Evolutionary conservation across 1,139 yeast species (phyloP).

Genomic region (Hyphopichia khmerensis): DNA sequence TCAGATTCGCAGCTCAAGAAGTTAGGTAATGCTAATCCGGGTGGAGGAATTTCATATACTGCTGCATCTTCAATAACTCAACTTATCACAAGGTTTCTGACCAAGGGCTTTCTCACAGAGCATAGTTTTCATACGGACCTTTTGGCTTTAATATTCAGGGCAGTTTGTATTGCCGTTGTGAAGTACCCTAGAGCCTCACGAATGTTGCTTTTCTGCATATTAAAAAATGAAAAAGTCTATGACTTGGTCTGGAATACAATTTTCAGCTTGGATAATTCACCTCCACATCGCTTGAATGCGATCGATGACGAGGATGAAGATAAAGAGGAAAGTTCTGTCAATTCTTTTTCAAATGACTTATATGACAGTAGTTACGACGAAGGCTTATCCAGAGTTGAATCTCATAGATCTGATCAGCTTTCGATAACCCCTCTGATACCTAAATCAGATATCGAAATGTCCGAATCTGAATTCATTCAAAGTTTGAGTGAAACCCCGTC

Average conservation of each 20-base stretch:
- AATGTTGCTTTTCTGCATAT: constrained; percentile 51
- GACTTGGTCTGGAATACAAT: constrained; percentile 34
- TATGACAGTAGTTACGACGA: constrained; percentile 1
- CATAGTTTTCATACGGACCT: constrained; percentile 53
- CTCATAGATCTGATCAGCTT: constrained; percentile 10
- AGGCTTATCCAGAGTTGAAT: constrained; percentile 6
- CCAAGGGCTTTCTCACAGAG: constrained; percentile 39
- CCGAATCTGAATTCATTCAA: constrained; percentile 8
- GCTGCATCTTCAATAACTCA: constrained; percentile 59
- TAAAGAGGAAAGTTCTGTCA: constrained; percentile 6
- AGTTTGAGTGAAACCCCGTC: constrained; percentile 6
- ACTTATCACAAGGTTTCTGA: constrained; percentile 47
- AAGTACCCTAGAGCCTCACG: constrained; percentile 52
- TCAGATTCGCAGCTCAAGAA: constrained; percentile 26
- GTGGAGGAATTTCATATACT: constrained; percentile 57
- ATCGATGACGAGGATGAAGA: constrained; percentile 16
- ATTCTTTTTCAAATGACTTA: background rate
- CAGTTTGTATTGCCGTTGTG: constrained; percentile 51
- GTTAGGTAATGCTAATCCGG: constrained; percentile 30
- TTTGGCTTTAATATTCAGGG: constrained; percentile 56
- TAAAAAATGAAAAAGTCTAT: constrained; percentile 46
- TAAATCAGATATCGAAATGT: constrained; percentile 5
- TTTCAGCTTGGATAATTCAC: constrained; percentile 24
- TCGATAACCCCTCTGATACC: constrained; percentile 5
- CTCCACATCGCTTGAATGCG: constrained; percentile 18